Evolutionary conservation across 306 rosid species (phyloP).

Genomic region (Quercus robur): DNA sequence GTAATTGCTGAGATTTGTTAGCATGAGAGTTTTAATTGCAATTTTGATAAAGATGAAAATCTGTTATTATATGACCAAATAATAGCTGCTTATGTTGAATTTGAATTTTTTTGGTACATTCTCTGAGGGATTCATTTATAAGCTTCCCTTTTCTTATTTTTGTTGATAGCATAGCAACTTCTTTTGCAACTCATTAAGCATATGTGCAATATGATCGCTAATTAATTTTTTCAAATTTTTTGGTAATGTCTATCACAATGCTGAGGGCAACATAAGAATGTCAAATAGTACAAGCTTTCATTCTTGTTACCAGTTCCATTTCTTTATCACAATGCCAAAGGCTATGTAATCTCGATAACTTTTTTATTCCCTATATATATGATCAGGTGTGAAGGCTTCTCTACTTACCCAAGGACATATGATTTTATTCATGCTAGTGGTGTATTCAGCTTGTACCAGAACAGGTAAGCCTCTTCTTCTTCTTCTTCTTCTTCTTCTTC

Average conservation of each 20-base stretch:
- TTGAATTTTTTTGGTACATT: not conserved
- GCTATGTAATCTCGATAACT: conserved; percentile 3
- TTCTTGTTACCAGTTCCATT: not conserved
- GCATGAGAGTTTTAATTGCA: not conserved
- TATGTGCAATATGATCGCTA: not conserved
- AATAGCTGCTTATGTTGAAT: not conserved
- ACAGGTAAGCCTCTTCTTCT: conserved; percentile 52
- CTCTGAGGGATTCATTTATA: not conserved
- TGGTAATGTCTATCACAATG: not conserved
- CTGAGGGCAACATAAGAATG: not conserved
- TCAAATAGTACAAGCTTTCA: not conserved
- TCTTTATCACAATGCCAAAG: conserved; percentile 7
- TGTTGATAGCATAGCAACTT: not conserved
- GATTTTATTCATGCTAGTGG: conserved; percentile 85
- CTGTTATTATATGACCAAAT: not conserved
- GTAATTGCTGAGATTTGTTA: conserved; percentile 1
- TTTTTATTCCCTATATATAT: conserved; percentile 7
- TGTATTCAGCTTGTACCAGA: conserved; percentile 72
- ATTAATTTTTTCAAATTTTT: not conserved
- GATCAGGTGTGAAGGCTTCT: conserved; percentile 98
- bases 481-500: conserved; percentile 27
- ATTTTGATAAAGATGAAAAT: not conserved
- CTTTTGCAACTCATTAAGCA: not conserved
- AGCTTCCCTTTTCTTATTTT: too few species aligned
- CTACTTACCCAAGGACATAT: conserved; percentile 96